Evolutionary conservation across 2,329 filamentous ascomycete genomes (phyloP), one percentile per base, ranked within the genome.

Genomic region (Trichophyton schoenleinii): DNA sequence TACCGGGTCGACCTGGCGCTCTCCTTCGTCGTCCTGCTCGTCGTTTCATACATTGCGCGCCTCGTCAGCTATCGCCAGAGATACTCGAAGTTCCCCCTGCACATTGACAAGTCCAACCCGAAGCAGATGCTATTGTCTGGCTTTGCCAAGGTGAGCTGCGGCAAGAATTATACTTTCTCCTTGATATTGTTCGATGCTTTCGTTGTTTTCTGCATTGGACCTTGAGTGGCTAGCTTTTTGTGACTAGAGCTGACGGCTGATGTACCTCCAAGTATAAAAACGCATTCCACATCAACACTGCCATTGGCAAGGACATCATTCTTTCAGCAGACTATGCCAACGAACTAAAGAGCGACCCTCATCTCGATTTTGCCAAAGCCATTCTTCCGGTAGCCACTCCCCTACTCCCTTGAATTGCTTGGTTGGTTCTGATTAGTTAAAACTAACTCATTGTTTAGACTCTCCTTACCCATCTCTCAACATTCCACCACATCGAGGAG

Each of bases 281-380:
- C 8, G 57, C 60, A 0, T 67, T 68, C 49, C 62, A 58, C 3
- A 57, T 68, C 8, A 31, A 64, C 11, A 62, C 64, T 1, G 68
- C 68, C 15, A 66, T 66, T 18, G 68, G 68, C 3, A 52, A 59
- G 11, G 64, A 64, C 46, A 66, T 64, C 4, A 48, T 70, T 1
- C 63, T 70, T 0, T 57, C 61, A 2, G 62, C 67, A 0, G 61
- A 65, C 8, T 70, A 68, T 36, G 66, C 65, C 0, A 61, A 65
- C 7, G 68, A 70, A 11, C 60, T 70, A n/a, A 63, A 65, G n/a
- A 67, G 52, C n/a, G 62, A 66, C 15, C 61, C 58, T 8, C 61
- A 41, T 0, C 42, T 70, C 20, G 68, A 63, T 41, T 67, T 70
- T 52, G 61, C 61, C 18, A 38, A 55, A 3, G 59, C 61, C 2